Conservation (phyloP, 495 filamentous ascomycete species). For the Friedmanniomyces simplex region DNA sequence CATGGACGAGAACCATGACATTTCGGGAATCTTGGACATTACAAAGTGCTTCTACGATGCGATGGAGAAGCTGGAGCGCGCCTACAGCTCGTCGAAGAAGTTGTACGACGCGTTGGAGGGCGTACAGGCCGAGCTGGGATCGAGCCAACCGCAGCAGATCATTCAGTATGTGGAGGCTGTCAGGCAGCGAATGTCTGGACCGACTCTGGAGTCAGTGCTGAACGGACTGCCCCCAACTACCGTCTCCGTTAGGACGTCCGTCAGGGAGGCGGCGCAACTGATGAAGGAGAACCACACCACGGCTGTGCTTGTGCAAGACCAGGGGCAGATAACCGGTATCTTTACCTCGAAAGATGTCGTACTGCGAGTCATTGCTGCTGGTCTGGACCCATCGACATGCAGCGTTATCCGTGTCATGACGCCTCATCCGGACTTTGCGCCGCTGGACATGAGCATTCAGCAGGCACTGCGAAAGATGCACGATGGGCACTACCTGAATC, state of each 20-base stretch:
- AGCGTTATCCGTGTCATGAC: conserved; percentile 99
- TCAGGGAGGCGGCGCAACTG: conserved; percentile 82
- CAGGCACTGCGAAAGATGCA: conserved; percentile 98
- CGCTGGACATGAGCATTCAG: conserved; percentile 98
- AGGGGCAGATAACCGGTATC: conserved; percentile 94
- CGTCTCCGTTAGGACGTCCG: conserved; percentile 88
- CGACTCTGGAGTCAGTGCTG: conserved; percentile 87
- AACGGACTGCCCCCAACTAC: conserved; percentile 86
- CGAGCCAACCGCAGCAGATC: conserved; percentile 94
- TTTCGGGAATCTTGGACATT: conserved; percentile 95
- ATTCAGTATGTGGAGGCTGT: conserved; percentile 98
- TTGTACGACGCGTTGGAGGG: conserved; percentile 96
- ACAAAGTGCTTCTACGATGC: conserved; percentile 99
- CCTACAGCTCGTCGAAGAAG: conserved; percentile 90
- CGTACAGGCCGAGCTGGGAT: conserved; percentile 95
- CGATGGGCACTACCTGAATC: conserved; percentile 95
- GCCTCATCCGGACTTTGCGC: conserved; percentile 95
- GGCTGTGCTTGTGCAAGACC: conserved; percentile 90
- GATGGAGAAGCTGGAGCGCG: conserved; percentile 97
- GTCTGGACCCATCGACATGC: conserved; percentile 86
- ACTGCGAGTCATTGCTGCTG: conserved; percentile 92
- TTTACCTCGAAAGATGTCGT: conserved; percentile 99
- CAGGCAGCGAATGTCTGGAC: conserved; percentile 92
- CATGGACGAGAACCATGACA: conserved; percentile 99
- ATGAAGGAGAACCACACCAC: conserved; percentile 99